Conservation (phyloP, 2,329 filamentous ascomycete genomes). For the Knoxdaviesia proteae region DNA sequence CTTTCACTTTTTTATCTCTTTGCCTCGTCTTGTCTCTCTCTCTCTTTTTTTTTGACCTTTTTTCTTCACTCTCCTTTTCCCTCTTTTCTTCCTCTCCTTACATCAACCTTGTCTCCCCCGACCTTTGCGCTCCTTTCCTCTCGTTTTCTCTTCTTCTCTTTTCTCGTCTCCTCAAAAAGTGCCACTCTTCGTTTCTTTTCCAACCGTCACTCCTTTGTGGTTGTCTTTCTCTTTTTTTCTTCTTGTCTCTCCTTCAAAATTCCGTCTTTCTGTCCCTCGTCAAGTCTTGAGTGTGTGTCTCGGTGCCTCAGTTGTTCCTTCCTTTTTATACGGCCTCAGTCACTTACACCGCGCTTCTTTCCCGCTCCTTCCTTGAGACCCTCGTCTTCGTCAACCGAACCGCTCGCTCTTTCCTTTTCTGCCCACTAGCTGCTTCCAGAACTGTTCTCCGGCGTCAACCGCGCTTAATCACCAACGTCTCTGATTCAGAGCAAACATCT, state of each 20-base stretch:
- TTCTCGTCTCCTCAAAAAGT: not conserved
- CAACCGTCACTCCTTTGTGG: not conserved
- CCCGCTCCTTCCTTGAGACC: too few species aligned
- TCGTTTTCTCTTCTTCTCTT: not conserved
- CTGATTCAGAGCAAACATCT: not conserved
- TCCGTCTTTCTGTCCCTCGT: not conserved
- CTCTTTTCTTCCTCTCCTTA: not conserved
- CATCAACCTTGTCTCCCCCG: not conserved
- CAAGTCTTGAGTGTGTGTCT: not conserved
- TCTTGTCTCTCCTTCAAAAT: not conserved
- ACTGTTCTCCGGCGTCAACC: not conserved
- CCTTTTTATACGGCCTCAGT: too few species aligned
- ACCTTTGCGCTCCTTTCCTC: conserved; percentile 1
- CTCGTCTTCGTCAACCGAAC: not conserved
- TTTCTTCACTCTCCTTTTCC: not conserved
- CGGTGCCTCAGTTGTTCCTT: too few species aligned
- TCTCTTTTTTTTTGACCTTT: not conserved
- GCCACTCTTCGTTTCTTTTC: conserved; percentile 1
- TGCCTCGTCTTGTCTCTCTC: not conserved
- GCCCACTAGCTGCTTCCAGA: not conserved
- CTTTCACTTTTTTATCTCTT: not conserved
- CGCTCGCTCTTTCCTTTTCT: not conserved
- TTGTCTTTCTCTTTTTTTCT: not conserved
- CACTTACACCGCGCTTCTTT: too few species aligned
- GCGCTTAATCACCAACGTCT: not conserved